Percentiles rank a stretch among this genome's conserved stretches.
Conservation (phyloP, 1,284 basidiomycete genomes). For the Puccinia hordei region DNA sequence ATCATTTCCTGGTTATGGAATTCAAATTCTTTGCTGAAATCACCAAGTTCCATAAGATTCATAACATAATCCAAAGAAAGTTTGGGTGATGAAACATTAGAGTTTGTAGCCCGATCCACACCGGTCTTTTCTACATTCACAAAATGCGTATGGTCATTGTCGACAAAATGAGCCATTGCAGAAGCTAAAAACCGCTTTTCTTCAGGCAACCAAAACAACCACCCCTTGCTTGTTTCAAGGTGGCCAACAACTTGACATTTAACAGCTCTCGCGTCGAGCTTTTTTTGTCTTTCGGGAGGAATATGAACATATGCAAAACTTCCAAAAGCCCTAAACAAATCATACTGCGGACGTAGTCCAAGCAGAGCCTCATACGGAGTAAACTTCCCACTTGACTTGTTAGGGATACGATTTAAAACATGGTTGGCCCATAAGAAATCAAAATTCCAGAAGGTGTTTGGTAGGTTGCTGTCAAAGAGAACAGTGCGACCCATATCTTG, state of each 20-base stretch:
- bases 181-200: background rate
- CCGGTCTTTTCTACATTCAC: background rate
- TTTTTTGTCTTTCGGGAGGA: background rate
- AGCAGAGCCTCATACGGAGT: constrained; percentile 23
- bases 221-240: background rate
- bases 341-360: background rate
- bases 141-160: background rate
- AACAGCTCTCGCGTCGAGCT: background rate
- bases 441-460: constrained; percentile 9
- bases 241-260: background rate
- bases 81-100: no score
- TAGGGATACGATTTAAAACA: constrained; percentile 10
- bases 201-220: constrained; percentile 11
- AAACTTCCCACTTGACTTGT: background rate
- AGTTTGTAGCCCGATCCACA: no score
- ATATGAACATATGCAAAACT: constrained; percentile 14
- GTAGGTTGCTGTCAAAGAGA: background rate
- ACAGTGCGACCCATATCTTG: background rate
- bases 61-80: background rate
- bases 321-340: background rate
- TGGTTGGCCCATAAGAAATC: constrained; percentile 10
- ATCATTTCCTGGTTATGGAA: constrained; percentile 2
- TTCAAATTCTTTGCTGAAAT: background rate
- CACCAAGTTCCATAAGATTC: background rate
- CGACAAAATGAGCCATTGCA: background rate